Evolutionary conservation across 805 yeast species (phyloP), one percentile per base, ranked within the genome.

Genomic region (Metschnikowia lachancei): DNA sequence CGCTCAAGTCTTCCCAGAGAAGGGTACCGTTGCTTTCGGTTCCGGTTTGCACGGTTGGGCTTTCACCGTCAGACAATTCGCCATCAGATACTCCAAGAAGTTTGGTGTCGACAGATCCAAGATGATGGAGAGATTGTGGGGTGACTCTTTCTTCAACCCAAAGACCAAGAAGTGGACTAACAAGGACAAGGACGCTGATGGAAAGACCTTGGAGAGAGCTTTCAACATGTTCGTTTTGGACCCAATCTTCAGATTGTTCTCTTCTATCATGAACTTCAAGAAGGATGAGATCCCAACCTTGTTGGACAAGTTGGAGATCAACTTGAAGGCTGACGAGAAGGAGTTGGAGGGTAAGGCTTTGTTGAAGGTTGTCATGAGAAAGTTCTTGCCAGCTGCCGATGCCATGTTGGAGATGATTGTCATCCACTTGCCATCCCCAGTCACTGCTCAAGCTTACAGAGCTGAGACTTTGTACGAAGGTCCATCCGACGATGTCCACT

Each of bases 31-130:
- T 70, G 99, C 99, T 64, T 92, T 92, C 78, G 98, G 96, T 82
- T 94, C 98, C 75, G 99, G 98, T 87, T 82, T 92, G 72, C 99
- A 92, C 85, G 99, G 99, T 78, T 92, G 99, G 99, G 98, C 97
- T 73, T 92, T 92, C 92, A 92, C 99, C 65, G 86, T 92, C 72
- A 89, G 99, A 78, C 98, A 92, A 82, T 92, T 92, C 65, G 97
- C 98, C 66, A 76, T 80, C 78, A 88, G 96, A 81, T 92, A 94
- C 85, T 83, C 97, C 74, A 90, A 91, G 90, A 94, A 92, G 81
- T 92, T 94, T 74, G 98, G 98, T 90, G 98, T 92, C 70, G 97
- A 92, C 87, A 84, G 88, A 75, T 60, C 71, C 55, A 92, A 94
- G 88, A 90, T 92, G 98, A 88, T 89, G 97, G 92, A 88, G 78